Conservation (phyloP, 2,329 filamentous ascomycete species). For the Talaromyces verruculosus region DNA sequence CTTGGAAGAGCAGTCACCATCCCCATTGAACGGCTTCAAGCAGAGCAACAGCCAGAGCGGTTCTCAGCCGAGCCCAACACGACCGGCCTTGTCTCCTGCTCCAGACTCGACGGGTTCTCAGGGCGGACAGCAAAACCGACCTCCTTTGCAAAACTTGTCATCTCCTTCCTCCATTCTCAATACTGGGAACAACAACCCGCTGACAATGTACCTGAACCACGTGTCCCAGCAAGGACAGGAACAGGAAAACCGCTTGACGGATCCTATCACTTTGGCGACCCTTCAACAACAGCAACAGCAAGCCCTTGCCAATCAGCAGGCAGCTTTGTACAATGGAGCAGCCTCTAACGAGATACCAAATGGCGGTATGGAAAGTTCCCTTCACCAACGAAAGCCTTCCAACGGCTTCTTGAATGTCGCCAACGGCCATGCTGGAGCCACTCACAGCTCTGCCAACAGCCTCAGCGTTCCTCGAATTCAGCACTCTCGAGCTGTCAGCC, state of each 20-base stretch:
- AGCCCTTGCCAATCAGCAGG: slow-evolving; percentile 71
- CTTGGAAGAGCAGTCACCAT: slow-evolving; percentile 56
- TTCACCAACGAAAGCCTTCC: slow-evolving; percentile 61
- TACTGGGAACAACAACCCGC: slow-evolving; percentile 74
- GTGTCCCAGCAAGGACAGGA: slow-evolving; percentile 65
- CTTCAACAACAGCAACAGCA: slow-evolving; percentile 63
- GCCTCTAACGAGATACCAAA: slow-evolving; percentile 63
- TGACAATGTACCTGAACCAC: slow-evolving; percentile 91
- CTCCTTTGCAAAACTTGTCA: slow-evolving; percentile 55
- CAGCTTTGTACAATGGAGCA: slow-evolving; percentile 74
- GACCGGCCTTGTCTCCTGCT: slow-evolving; percentile 54
- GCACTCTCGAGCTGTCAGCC: slow-evolving; percentile 80
- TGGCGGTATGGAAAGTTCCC: slow-evolving; percentile 51
- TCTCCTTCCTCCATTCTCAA: slow-evolving; percentile 76
- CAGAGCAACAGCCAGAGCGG: slow-evolving; percentile 54
- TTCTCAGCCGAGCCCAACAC: slow-evolving; percentile 61
- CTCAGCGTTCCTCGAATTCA: slow-evolving; percentile 56
- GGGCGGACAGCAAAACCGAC: slow-evolving; percentile 57
- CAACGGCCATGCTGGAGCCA: slow-evolving; percentile 65
- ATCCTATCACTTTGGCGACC: slow-evolving; percentile 43
- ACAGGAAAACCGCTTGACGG: slow-evolving; percentile 55
- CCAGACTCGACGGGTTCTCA: slow-evolving; percentile 55
- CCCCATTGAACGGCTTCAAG: slow-evolving; percentile 58
- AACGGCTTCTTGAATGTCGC: slow-evolving; percentile 59
- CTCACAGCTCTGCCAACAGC: slow-evolving; percentile 60